Conservation (phyloP, 805 yeast species). For the Candida argentea region DNA sequence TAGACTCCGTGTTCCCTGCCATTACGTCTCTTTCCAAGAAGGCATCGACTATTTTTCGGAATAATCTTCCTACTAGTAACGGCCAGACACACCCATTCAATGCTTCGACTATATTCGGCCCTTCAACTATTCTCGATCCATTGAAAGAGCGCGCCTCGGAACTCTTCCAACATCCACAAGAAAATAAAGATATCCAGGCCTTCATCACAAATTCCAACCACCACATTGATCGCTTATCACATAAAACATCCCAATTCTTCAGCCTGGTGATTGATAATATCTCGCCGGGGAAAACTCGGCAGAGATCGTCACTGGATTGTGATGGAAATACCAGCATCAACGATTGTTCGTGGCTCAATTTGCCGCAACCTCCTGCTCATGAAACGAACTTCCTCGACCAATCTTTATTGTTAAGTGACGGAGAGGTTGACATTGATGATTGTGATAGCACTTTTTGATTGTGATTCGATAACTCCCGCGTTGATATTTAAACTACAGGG, state of each 20-base stretch:
- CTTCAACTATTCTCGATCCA: slow-evolving; percentile 9
- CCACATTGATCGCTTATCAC: slow-evolving; percentile 11
- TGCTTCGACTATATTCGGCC: slow-evolving; percentile 12
- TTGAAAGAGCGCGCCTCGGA: slow-evolving; percentile 5
- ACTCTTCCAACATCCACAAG: slow-evolving; percentile 2
- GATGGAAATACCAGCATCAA: no score
- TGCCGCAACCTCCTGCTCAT: no score
- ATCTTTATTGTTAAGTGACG: no score
- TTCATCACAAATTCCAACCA: slow-evolving; percentile 1
- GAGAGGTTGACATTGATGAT: slow-evolving; percentile 17
- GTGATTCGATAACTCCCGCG: no score
- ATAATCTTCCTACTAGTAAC: no score
- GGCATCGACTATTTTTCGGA: slow-evolving; percentile 10
- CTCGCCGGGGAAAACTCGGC: slow-evolving; percentile 8
- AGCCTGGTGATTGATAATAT: slow-evolving; percentile 14
- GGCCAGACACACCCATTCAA: no score
- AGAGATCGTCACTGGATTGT: slow-evolving; percentile 5
- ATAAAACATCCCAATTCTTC: slow-evolving; percentile 17
- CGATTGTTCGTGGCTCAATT: no score
- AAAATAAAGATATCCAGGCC: background rate
- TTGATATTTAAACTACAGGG: no score
- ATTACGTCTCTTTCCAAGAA: slow-evolving; percentile 7
- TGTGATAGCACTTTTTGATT: slow-evolving; percentile 13
- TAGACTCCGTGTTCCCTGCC: slow-evolving; percentile 4
- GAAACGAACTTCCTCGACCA: no score